Evolutionary conservation across 768 basidiomycete genomes (phyloP).

Genomic region (Pisolithus tinctorius): DNA sequence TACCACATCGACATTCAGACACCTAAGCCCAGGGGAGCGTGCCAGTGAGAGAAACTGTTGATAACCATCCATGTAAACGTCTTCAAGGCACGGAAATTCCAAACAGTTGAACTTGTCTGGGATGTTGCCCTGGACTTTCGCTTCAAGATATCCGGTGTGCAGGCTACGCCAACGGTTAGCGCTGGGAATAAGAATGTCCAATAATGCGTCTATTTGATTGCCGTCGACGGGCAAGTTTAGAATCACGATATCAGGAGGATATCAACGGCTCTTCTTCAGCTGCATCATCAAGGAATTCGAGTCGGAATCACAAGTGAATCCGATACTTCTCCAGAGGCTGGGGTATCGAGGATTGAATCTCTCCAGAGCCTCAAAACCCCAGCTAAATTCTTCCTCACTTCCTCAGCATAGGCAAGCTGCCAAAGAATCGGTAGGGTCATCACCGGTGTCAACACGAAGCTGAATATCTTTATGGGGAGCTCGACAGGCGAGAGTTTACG

Average conservation of each 20-base stretch:
- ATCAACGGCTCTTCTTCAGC: not conserved
- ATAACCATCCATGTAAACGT: not conserved
- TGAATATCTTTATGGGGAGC: no score
- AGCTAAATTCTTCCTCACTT: not conserved
- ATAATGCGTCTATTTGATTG: not conserved
- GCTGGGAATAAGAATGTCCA: not conserved
- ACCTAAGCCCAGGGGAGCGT: no score
- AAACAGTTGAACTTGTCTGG: no score
- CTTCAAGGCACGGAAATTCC: no score
- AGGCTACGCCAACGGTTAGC: conserved; percentile 28
- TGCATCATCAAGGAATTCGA: not conserved
- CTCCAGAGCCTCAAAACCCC: not conserved
- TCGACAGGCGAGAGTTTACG: no score
- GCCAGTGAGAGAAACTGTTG: no score
- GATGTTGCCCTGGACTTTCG: no score
- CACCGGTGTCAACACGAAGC: no score
- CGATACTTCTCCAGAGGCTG: not conserved
- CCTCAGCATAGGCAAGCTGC: no score
- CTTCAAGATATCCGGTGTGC: conserved; percentile 27
- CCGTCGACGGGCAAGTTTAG: not conserved
- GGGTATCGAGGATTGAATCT: not conserved
- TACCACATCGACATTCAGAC: no score
- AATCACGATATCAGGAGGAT: not conserved
- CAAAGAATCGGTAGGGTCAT: no score
- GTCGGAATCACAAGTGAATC: no score